phyloP scores from a whole-genome alignment of 108 stramenopile species.

The Cyclotella cryptica region DNA sequence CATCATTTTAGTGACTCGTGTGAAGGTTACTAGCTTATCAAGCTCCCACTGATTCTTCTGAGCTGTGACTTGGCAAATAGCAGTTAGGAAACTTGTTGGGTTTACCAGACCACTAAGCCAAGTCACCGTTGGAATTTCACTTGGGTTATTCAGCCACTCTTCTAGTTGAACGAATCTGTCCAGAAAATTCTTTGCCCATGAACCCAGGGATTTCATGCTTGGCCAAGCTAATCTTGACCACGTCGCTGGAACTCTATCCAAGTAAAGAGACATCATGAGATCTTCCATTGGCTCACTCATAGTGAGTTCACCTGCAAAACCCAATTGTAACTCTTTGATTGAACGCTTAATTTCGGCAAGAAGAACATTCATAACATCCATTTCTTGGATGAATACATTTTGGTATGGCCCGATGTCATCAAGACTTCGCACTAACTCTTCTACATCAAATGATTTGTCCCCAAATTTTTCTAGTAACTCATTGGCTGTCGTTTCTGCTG shows the following conservation, averaged over 20 bases:
- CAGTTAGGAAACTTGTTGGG: slow-evolving; percentile 92
- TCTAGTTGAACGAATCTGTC: slow-evolving; percentile 80
- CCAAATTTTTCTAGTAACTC: slow-evolving; percentile 84
- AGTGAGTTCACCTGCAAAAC: slow-evolving; percentile 92
- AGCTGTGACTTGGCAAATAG: slow-evolving; percentile 90
- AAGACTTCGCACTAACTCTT: slow-evolving; percentile 69
- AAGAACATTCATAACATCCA: slow-evolving; percentile 90
- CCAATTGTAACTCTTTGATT: slow-evolving; percentile 85
- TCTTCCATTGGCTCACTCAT: slow-evolving; percentile 92
- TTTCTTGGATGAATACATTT: slow-evolving; percentile 93
- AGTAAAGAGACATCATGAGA: slow-evolving; percentile 73
- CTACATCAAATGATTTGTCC: slow-evolving; percentile 86
- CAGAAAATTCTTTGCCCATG: slow-evolving; percentile 79
- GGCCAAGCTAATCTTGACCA: slow-evolving; percentile 91
- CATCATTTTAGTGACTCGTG: slow-evolving; percentile 87
- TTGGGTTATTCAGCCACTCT: slow-evolving; percentile 88
- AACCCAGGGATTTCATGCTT: slow-evolving; percentile 62
- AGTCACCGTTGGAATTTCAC: slow-evolving; percentile 90
- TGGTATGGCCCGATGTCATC: slow-evolving; percentile 92
- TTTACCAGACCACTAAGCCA: slow-evolving; percentile 87
- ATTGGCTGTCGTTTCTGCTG: slow-evolving; percentile 64
- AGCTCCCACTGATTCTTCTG: slow-evolving; percentile 87
- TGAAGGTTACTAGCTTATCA: slow-evolving; percentile 89
- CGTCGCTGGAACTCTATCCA: slow-evolving; percentile 76
- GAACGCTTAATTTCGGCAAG: slow-evolving; percentile 83